Conservation (phyloP, 2,329 filamentous ascomycete species). For the Paracoccidioides brasiliensis region DNA sequence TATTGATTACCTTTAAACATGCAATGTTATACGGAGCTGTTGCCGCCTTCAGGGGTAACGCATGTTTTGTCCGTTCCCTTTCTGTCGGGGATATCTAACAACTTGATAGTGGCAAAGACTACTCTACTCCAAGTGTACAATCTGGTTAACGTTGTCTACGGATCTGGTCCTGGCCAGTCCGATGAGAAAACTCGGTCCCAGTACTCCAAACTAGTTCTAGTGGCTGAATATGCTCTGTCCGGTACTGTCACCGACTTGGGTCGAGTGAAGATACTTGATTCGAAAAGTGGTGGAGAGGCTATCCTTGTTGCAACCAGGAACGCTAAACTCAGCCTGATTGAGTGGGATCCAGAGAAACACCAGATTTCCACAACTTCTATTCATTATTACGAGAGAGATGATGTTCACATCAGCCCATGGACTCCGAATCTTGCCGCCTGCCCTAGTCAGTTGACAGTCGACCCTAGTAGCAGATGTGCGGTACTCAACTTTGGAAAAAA, state of each 20-base stretch:
- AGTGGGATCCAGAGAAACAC: conserved; percentile 78
- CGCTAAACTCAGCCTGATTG: conserved; percentile 81
- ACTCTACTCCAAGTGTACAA: conserved; percentile 87
- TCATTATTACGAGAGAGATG: conserved; percentile 95
- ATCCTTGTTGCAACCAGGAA: conserved; percentile 76
- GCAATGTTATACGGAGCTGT: conserved; percentile 96
- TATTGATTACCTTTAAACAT: conserved; percentile 38
- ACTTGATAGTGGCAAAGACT: conserved; percentile 82
- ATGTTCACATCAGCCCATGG: conserved; percentile 72
- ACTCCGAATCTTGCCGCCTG: conserved; percentile 60
- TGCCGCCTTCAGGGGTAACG: conserved; percentile 86
- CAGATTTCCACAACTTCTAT: conserved; percentile 81
- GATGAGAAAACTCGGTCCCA: conserved; percentile 47
- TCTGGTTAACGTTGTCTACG: conserved; percentile 44
- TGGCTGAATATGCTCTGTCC: conserved; percentile 70
- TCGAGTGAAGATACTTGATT: conserved; percentile 57
- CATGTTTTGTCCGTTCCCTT: conserved; percentile 73
- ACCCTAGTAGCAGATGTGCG: conserved; percentile 85
- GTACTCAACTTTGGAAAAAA: conserved; percentile 82
- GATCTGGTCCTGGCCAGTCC: conserved; percentile 30
- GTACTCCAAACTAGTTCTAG: conserved; percentile 66
- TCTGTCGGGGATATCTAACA: conserved; percentile 59
- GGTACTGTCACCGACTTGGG: conserved; percentile 76
- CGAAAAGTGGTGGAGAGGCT: conserved; percentile 69
- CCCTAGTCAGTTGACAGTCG: conserved; percentile 70